A percentile compares a stretch with the other conserved stretches of the same genome.
These are phyloP conservation scores for Adansonia rubrostipa DNA, from an alignment of 441 rosid species.

Conservation along the genomic window DNA sequence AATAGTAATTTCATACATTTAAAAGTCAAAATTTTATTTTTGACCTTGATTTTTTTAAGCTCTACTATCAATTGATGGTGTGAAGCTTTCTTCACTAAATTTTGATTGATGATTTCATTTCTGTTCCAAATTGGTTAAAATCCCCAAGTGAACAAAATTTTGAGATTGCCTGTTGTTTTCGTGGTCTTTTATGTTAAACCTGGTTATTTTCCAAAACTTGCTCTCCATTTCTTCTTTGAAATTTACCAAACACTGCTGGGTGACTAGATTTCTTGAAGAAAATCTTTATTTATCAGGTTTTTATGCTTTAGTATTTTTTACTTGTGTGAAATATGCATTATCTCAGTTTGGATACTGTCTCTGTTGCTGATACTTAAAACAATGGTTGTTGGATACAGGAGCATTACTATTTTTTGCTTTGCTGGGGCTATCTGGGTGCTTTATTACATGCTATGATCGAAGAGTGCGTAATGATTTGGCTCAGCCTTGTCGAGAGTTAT, in stretches of 20 bases:
- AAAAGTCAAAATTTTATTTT: neutral
- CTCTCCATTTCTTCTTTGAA: neutral
- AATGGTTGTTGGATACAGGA: constrained; percentile 51
- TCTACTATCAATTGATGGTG: neutral
- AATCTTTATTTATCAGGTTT: constrained; percentile 7
- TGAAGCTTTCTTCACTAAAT: neutral
- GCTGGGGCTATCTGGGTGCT: constrained; percentile 98
- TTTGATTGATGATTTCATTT: neutral
- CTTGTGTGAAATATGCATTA: constrained; percentile 9
- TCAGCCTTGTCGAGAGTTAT: constrained; percentile 96
- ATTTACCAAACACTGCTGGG: neutral
- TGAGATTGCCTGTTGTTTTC: neutral
- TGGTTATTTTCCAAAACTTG: neutral
- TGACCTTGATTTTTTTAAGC: neutral
- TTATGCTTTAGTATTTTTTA: neutral
- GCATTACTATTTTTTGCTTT: constrained; percentile 94
- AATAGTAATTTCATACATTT: neutral
- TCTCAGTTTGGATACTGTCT: neutral
- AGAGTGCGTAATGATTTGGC: constrained; percentile 98
- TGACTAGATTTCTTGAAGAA: neutral
- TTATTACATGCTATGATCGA: constrained; percentile 97
- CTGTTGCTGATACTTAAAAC: constrained; percentile 14
- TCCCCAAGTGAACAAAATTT: neutral
- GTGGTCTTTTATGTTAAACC: neutral
- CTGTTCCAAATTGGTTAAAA: neutral